Evolutionary conservation across 768 basidiomycete species (phyloP).

Genomic region (Boletus rubroflammeus): DNA sequence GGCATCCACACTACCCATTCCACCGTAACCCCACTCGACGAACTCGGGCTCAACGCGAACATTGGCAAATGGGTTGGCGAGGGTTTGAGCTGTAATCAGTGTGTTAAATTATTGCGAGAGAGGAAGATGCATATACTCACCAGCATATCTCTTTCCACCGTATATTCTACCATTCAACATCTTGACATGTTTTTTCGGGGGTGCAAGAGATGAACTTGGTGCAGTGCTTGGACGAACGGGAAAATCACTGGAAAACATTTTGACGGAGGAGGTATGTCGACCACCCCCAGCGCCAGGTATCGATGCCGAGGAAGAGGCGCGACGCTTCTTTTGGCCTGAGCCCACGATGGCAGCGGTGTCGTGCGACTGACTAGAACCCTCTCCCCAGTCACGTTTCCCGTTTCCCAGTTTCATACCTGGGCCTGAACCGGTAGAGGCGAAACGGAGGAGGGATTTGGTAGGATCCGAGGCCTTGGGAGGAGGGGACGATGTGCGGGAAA

Average conservation of each 20-base stretch:
- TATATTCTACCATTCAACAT: conserved; percentile 90
- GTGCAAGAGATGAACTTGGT: conserved; percentile 1
- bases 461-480: conserved; percentile 7
- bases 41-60: conserved; percentile 71
- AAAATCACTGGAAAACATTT: neutral
- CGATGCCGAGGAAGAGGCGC: conserved; percentile 20
- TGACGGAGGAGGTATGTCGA: conserved; percentile 20
- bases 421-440: conserved; percentile 21
- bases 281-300: conserved; percentile 29
- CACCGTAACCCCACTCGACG: conserved; percentile 90
- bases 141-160: conserved; percentile 42
- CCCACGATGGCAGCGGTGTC: neutral
- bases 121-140: conserved; percentile 9
- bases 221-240: conserved; percentile 8
- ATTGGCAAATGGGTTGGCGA: conserved; percentile 59
- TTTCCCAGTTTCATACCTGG: neutral
- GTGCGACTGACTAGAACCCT: neutral
- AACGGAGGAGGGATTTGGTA: conserved; percentile 15
- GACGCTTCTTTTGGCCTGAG: conserved; percentile 16
- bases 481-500: conserved; percentile 11
- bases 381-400: conserved; percentile 4
- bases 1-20: conserved; percentile 60
- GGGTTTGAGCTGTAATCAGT: conserved; percentile 24
- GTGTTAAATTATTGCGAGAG: neutral
- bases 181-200: conserved; percentile 38